Conservation (phyloP, 371 early-diverging fungal species). For the Sporodiniella umbellata region DNA sequence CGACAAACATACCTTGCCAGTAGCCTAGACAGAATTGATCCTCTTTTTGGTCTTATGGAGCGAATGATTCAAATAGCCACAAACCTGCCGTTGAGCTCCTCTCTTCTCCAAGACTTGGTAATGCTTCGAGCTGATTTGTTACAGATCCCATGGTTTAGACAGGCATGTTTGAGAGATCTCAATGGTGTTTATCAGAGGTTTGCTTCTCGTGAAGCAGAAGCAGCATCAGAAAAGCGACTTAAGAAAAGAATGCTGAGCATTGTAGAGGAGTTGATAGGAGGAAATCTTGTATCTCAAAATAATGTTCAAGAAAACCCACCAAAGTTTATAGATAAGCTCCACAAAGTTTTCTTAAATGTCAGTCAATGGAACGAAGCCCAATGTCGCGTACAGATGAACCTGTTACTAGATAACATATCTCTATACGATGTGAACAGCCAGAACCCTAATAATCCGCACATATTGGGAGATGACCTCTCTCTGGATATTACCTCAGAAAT, state of each 20-base stretch:
- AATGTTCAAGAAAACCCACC: constrained; percentile 25
- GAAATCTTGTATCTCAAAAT: constrained; percentile 14
- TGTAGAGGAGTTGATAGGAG: constrained; percentile 42
- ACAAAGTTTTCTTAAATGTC: constrained; percentile 48
- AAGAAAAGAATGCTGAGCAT: constrained; percentile 43
- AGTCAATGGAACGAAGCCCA: constrained; percentile 63
- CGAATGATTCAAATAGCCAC: constrained; percentile 33
- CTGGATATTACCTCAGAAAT: constrained; percentile 10
- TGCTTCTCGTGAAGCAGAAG: constrained; percentile 28
- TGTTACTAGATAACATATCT: constrained; percentile 54
- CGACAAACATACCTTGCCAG: constrained; percentile 29
- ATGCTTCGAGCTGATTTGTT: constrained; percentile 38
- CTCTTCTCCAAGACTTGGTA: constrained; percentile 35
- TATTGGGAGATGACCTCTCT: constrained; percentile 24
- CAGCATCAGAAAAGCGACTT: constrained; percentile 27
- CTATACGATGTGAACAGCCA: constrained; percentile 26
- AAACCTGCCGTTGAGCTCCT: constrained; percentile 38
- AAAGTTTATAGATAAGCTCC: constrained; percentile 42
- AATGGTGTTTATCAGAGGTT: constrained; percentile 47
- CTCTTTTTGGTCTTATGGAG: constrained; percentile 40
- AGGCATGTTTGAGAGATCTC: constrained; percentile 43
- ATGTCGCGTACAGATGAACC: constrained; percentile 56
- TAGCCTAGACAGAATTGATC: constrained; percentile 34
- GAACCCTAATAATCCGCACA: constrained; percentile 27
- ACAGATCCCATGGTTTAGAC: constrained; percentile 41